These are phyloP conservation scores for Gossypium rotundifolium DNA, from an alignment of 345 rosid species.

Conservation along the genomic window DNA sequence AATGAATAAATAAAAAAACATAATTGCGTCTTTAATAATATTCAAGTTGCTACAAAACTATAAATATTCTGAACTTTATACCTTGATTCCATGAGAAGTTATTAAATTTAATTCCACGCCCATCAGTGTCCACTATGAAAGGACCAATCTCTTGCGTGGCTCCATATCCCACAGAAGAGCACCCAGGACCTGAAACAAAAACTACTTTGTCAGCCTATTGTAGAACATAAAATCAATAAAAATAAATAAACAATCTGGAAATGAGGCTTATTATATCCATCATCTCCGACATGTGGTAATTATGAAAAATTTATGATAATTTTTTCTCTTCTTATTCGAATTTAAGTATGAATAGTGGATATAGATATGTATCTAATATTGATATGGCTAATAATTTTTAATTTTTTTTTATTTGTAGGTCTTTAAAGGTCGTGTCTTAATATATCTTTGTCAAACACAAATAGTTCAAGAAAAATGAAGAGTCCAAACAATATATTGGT, in stretches of 20 bases:
- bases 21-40: neutral
- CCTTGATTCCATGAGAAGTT: constrained; percentile 86
- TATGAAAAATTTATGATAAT: too few species aligned
- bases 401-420: too few species aligned
- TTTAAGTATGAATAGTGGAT: too few species aligned
- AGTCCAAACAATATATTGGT: too few species aligned
- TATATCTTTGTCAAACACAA: too few species aligned
- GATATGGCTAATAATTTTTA: too few species aligned
- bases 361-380: too few species aligned
- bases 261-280: neutral
- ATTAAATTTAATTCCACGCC: constrained; percentile 50
- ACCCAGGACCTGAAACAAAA: constrained; percentile 80
- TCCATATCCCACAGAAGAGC: constrained; percentile 96
- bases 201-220: constrained; percentile 39
- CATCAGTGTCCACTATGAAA: constrained; percentile 68
- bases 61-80: constrained; percentile 4
- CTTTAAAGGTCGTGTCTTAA: too few species aligned
- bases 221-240: constrained; percentile 20
- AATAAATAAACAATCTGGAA: neutral
- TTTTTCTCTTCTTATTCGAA: too few species aligned
- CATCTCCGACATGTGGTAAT: too few species aligned
- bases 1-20: neutral
- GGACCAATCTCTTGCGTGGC: constrained; percentile 99
- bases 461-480: too few species aligned
- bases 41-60: constrained; percentile 9